Conservation (phyloP, 441 rosid species). For the Populus hybrid region DNA sequence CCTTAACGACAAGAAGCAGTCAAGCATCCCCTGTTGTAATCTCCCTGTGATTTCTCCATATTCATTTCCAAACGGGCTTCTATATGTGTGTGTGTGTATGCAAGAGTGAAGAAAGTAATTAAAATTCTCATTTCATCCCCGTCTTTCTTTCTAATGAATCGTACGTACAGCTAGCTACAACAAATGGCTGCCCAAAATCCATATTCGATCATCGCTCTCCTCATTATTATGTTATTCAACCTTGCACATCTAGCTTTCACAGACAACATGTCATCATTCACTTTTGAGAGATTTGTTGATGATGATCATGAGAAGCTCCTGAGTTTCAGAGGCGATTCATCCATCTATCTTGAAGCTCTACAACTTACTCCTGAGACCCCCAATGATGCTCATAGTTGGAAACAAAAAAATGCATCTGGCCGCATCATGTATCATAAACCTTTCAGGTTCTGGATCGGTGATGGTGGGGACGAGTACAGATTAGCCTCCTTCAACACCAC, state of each 20-base stretch:
- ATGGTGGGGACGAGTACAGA: not conserved
- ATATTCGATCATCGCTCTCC: too few species aligned
- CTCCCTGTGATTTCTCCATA: not conserved
- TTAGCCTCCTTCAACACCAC: constrained; percentile 45
- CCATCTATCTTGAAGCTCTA: constrained; percentile 5
- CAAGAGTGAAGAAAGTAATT: too few species aligned
- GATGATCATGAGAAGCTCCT: not conserved
- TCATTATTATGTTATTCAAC: not conserved
- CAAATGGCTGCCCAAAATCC: too few species aligned
- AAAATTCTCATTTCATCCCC: too few species aligned
- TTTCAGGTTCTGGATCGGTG: constrained; percentile 39
- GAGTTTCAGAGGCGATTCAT: not conserved
- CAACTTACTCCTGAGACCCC: constrained; percentile 11
- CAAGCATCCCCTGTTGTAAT: not conserved
- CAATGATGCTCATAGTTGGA: not conserved
- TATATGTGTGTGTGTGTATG: too few species aligned
- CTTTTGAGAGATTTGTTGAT: not conserved
- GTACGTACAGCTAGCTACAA: too few species aligned
- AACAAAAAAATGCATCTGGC: constrained; percentile 26
- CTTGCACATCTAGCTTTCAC: not conserved
- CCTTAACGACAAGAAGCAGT: not conserved
- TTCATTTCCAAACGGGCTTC: too few species aligned
- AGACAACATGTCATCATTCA: not conserved
- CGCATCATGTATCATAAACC: constrained; percentile 31
- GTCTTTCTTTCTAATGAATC: too few species aligned